A percentile compares a stretch with the other conserved stretches of the same genome.
phyloP scores from a whole-genome alignment of 768 basidiomycete species.

The Cyathus striatus region DNA sequence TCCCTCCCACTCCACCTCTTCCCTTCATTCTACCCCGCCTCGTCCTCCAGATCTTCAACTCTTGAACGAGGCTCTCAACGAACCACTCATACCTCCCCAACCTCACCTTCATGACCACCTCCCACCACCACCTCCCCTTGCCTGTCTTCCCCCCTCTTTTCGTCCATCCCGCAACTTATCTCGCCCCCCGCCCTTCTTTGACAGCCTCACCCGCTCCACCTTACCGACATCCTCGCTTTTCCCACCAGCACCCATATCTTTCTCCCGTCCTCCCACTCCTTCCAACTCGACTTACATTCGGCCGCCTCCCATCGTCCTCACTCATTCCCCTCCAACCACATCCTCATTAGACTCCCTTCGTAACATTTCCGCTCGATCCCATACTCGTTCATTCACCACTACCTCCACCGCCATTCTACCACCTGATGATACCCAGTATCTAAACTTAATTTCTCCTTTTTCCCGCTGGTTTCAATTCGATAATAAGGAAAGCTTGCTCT shows the following conservation, averaged over 20 bases:
- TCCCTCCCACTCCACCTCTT: conserved; percentile 17
- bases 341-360: conserved; percentile 61
- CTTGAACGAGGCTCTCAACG: conserved; percentile 41
- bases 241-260: conserved; percentile 16
- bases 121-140: too few relatives aligned
- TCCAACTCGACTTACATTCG: conserved; percentile 12
- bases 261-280: conserved; percentile 4
- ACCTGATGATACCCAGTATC: conserved; percentile 2
- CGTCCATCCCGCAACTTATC: conserved; percentile 23
- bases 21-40: conserved; percentile 6
- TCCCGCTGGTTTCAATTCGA: conserved; percentile 55
- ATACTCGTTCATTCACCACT: conserved; percentile 3
- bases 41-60: conserved; percentile 25
- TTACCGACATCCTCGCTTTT: conserved; percentile 61
- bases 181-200: conserved; percentile 47
- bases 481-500: conserved; percentile 36
- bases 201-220: conserved; percentile 52
- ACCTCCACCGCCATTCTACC: conserved; percentile 10
- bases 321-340: conserved; percentile 32
- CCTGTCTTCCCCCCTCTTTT: conserved; percentile 35
- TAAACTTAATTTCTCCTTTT: conserved; percentile 15
- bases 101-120: too few relatives aligned
- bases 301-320: conserved; percentile 27
- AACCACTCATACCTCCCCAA: conserved; percentile 23
- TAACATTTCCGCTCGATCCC: conserved; percentile 27